Evolutionary conservation across 306 rosid species (phyloP).

Genomic region (Ziziphus jujuba): DNA sequence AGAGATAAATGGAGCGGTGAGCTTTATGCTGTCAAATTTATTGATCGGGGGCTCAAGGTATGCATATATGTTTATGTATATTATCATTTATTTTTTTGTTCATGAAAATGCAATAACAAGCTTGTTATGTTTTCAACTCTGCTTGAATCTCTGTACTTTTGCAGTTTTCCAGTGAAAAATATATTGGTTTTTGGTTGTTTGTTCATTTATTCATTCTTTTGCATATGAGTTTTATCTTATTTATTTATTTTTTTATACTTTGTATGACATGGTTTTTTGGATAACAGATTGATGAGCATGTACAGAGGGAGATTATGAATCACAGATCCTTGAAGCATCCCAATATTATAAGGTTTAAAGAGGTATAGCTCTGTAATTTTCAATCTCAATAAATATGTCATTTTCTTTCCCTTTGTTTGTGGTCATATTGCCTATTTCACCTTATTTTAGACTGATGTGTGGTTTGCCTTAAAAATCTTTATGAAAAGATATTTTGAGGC

Average conservation of each 20-base stretch:
- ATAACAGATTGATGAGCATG: slow-evolving; percentile 89
- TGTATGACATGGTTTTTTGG: background rate
- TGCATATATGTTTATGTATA: background rate
- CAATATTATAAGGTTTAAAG: slow-evolving; percentile 87
- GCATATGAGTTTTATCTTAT: slow-evolving; percentile 1
- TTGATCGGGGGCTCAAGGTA: slow-evolving; percentile 93
- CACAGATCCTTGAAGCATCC: slow-evolving; percentile 97
- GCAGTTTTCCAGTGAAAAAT: background rate
- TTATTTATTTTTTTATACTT: background rate
- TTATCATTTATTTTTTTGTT: background rate
- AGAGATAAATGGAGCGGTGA: slow-evolving; percentile 75
- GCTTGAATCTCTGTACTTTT: background rate
- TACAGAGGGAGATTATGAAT: slow-evolving; percentile 93
- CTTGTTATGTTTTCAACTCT: background rate
- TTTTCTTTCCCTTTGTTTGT: background rate
- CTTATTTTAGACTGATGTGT: too few species aligned
- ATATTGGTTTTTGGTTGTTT: background rate
- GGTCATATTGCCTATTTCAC: background rate
- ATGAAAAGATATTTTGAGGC: background rate
- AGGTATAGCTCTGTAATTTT: slow-evolving; percentile 49
- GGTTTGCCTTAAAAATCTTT: background rate
- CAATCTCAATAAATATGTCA: background rate
- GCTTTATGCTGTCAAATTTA: slow-evolving; percentile 84
- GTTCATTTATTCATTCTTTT: slow-evolving; percentile 1
- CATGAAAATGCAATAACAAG: background rate